Conservation (phyloP, 306 rosid species). For the Vigna mungo region DNA sequence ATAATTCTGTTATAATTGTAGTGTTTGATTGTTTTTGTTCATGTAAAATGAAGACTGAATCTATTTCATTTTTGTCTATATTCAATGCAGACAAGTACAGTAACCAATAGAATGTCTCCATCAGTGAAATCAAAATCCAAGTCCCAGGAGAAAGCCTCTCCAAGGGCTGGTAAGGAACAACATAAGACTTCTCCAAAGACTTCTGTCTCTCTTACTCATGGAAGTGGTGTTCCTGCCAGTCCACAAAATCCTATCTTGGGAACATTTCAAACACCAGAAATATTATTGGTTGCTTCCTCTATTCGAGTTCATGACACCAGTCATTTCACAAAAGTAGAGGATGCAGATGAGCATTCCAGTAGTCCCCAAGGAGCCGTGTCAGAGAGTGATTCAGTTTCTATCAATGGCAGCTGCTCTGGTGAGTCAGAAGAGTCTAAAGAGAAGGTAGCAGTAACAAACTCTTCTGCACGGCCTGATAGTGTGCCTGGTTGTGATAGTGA, state of each 20-base stretch:
- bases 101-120: constrained; percentile 69
- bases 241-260: constrained; percentile 69
- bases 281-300: constrained; percentile 55
- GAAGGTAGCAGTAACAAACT: constrained; percentile 51
- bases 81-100: constrained; percentile 29
- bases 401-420: constrained; percentile 86
- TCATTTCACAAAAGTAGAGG: constrained; percentile 66
- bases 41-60: constrained; percentile 17
- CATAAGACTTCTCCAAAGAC: constrained; percentile 63
- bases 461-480: constrained; percentile 55
- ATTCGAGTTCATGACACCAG: constrained; percentile 54
- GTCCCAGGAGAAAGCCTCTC: constrained; percentile 59
- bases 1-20: not conserved
- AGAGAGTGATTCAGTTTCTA: constrained; percentile 85
- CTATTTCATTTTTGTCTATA: constrained; percentile 7
- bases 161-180: constrained; percentile 60
- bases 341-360: constrained; percentile 72
- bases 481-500: constrained; percentile 82
- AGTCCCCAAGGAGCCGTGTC: constrained; percentile 58
- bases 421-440: constrained; percentile 88
- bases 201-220: constrained; percentile 55
- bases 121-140: constrained; percentile 75
- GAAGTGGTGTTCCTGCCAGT: constrained; percentile 60
- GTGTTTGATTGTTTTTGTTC: not conserved
- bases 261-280: constrained; percentile 73